Evolutionary conservation across 1,139 yeast genomes (phyloP), one percentile per base, ranked within the genome.

Genomic region (Dujonia santamariae): DNA sequence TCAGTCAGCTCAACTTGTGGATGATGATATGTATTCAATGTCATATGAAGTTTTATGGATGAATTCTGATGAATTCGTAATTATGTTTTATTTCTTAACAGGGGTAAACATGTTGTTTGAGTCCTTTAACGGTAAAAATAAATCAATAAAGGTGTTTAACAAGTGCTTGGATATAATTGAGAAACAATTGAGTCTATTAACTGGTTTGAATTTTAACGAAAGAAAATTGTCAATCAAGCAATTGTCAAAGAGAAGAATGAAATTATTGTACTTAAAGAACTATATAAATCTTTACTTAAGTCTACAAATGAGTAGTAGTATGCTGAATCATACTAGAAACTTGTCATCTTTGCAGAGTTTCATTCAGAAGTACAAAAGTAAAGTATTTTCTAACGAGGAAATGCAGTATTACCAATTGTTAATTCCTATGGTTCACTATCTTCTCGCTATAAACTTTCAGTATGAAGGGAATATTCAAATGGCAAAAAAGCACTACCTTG

Each of bases 361-460:
- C 37, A 55, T 72, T 41, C 43, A 41, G 12, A 51, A 50, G 14
- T 67, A 57, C 37, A 63, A 64, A 34, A 38, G 51, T 2, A 56
- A 57, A 2, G 42, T 42, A 12, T 60, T 64, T 32, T 50, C 63
- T 1, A 50, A 51, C 2, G 63, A 59, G 37, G 73, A 69, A 32
- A 41, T 58, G 35, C 40, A 51, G 6, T 47, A 54, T 19, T 67
- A 58, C 40, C 59, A 56, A 30, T 45, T 49, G 8, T 39, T 71
- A 9, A 41, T 65, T 3, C 67, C 75, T 0, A 47, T 53, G 28
- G 45, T 67, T 3, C 54, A 56, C 22, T 69, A 66, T 41, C 40
- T 71, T 12, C 56, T 61, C 35, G 79, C 65, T 1, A 36, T 63
- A 3, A 57, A 55, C 35, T 54, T 57, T 40, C 78, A 72, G 29